Conservation (phyloP, 805 yeast genomes). For the Priceomyces carsonii region DNA sequence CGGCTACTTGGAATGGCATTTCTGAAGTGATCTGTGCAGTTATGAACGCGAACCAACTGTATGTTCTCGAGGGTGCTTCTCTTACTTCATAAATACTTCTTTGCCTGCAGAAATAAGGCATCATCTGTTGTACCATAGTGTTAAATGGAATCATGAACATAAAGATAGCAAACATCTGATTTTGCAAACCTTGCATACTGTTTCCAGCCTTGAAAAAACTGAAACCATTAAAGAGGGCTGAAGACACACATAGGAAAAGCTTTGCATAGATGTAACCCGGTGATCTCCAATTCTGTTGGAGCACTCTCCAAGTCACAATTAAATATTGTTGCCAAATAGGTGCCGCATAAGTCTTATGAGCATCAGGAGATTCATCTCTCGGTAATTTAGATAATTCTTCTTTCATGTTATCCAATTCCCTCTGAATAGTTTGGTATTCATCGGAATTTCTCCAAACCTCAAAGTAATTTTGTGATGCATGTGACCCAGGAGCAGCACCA, state of each 20-base stretch:
- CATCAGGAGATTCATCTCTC: conserved; percentile 23
- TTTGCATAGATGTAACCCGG: conserved; percentile 65
- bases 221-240: conserved; percentile 72
- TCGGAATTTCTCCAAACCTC: conserved; percentile 76
- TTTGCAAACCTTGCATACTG: conserved; percentile 62
- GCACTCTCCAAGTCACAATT: conserved; percentile 29
- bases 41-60: conserved; percentile 44
- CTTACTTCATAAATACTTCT: conserved; percentile 49
- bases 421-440: conserved; percentile 58
- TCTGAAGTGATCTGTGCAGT: conserved; percentile 45
- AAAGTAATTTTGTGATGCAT: conserved; percentile 68
- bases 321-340: conserved; percentile 26
- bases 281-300: conserved; percentile 52
- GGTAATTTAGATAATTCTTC: conserved; percentile 41
- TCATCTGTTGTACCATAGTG: conserved; percentile 41
- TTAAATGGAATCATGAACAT: conserved; percentile 42
- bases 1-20: conserved; percentile 45
- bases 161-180: conserved; percentile 58
- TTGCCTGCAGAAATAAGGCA: conserved; percentile 44
- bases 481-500: conserved; percentile 82
- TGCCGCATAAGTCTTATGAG: conserved; percentile 30
- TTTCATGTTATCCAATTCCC: conserved; percentile 67
- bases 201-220: conserved; percentile 63
- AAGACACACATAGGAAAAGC: conserved; percentile 50
- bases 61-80: conserved; percentile 46